phyloP scores from a whole-genome alignment of 495 filamentous ascomycete species.

The Pseudotulostoma volvatum region DNA sequence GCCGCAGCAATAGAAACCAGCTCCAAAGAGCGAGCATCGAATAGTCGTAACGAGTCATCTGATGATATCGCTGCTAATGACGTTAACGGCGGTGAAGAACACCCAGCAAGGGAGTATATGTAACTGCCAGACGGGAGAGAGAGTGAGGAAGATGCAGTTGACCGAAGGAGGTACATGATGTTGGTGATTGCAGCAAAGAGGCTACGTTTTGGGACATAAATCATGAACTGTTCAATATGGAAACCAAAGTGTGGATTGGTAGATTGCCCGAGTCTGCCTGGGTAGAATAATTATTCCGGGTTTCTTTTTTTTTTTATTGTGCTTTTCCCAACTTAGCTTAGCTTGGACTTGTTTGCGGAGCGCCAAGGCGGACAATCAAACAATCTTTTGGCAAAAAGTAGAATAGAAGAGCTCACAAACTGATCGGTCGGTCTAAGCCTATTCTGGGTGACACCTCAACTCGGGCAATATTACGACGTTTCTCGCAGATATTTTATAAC shows the following conservation, averaged over 20 bases:
- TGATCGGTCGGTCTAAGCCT: too few species aligned
- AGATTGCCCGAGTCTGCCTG: constrained; percentile 1
- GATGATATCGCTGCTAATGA: constrained; percentile 36
- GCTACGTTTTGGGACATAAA: too few species aligned
- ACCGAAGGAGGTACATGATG: constrained; percentile 27
- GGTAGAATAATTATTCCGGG: constrained; percentile 1
- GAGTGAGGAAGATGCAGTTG: constrained; percentile 25
- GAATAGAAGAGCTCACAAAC: too few species aligned
- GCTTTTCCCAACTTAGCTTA: constrained; percentile 3
- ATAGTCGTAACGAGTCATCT: constrained; percentile 37
- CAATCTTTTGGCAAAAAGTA: too few species aligned
- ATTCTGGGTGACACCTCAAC: too few species aligned
- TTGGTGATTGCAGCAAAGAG: too few species aligned
- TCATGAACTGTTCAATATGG: too few species aligned
- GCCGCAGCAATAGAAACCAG: constrained; percentile 17
- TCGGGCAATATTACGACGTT: too few species aligned
- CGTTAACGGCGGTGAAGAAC: constrained; percentile 10
- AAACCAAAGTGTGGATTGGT: constrained; percentile 9
- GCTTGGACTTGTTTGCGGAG: constrained; percentile 1
- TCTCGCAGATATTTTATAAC: too few species aligned
- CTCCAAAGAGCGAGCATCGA: constrained; percentile 26
- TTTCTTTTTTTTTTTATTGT: constrained; percentile 1
- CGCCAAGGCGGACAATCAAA: too few species aligned
- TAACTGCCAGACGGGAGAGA: constrained; percentile 32
- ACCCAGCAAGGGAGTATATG: constrained; percentile 31